phyloP scores from a whole-genome alignment of 169 alveolate genomes.

The Perkinsus marinus region DNA sequence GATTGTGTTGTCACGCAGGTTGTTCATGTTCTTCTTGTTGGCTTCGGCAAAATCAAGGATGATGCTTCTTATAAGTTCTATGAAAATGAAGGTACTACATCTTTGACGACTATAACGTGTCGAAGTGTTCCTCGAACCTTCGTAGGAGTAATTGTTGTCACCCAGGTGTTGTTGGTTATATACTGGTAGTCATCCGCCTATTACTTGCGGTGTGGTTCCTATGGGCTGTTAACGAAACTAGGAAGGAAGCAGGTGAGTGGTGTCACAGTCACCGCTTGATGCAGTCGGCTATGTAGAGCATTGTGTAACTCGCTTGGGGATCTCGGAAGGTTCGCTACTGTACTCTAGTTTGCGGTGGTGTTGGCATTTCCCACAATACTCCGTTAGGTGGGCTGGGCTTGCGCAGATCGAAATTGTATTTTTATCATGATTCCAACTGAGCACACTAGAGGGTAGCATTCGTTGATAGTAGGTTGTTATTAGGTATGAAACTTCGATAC shows the following conservation, averaged over 20 bases:
- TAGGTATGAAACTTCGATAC: background rate
- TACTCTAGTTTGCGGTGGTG: too few relatives aligned
- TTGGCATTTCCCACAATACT: too few relatives aligned
- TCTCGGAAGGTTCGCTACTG: too few relatives aligned
- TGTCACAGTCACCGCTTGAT: too few relatives aligned
- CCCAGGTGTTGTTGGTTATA: background rate
- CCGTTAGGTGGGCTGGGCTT: too few relatives aligned
- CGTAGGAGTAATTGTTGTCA: background rate
- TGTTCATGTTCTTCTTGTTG: background rate
- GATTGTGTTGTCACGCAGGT: background rate
- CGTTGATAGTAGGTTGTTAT: background rate
- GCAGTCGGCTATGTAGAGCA: too few relatives aligned
- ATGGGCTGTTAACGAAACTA: background rate
- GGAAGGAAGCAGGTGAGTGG: background rate
- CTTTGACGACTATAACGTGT: too few relatives aligned
- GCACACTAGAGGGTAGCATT: too few relatives aligned
- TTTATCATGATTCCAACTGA: too few relatives aligned
- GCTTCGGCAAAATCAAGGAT: background rate
- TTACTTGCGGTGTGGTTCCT: background rate
- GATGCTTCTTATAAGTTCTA: background rate
- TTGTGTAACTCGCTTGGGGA: too few relatives aligned
- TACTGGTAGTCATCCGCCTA: background rate
- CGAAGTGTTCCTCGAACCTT: too few relatives aligned
- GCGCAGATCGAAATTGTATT: too few relatives aligned
- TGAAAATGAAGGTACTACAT: background rate